Evolutionary conservation across 116 monocot genomes (phyloP).

Genomic region (Cymodocea nodosa): DNA sequence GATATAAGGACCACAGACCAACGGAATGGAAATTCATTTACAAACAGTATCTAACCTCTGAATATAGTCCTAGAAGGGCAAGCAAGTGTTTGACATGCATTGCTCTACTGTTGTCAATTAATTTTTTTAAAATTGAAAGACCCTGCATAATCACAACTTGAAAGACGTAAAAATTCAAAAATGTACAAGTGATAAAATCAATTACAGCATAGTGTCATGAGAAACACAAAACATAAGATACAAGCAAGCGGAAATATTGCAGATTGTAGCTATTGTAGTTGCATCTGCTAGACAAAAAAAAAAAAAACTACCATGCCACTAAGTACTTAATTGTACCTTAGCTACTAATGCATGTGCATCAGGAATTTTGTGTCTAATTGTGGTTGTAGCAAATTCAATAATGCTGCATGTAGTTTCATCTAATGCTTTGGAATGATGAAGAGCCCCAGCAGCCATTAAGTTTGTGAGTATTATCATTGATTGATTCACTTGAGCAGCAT

Average conservation of each 20-base stretch:
- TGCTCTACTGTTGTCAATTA: slow-evolving; percentile 53
- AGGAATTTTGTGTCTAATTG: slow-evolving; percentile 41
- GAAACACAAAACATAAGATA: background rate
- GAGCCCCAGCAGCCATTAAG: slow-evolving; percentile 47
- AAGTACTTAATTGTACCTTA: slow-evolving; percentile 30
- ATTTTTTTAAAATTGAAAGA: slow-evolving; percentile 56
- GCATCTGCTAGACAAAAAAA: no score
- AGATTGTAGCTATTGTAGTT: background rate
- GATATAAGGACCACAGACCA: background rate
- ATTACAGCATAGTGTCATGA: background rate
- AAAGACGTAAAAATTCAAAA: background rate
- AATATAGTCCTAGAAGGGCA: slow-evolving; percentile 51
- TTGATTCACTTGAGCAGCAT: slow-evolving; percentile 48
- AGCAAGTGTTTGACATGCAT: slow-evolving; percentile 62
- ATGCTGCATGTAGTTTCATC: slow-evolving; percentile 55
- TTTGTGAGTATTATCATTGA: slow-evolving; percentile 65
- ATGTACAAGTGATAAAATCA: background rate
- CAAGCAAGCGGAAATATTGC: background rate
- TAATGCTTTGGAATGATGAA: slow-evolving; percentile 33
- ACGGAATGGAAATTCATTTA: background rate
- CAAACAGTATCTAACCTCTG: slow-evolving; percentile 27
- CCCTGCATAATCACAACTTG: slow-evolving; percentile 34
- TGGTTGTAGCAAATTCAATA: slow-evolving; percentile 44
- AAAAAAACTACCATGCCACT: background rate
- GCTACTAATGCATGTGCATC: slow-evolving; percentile 46